A percentile compares a stretch with the other conserved stretches of the same genome.
Conservation (phyloP, 225 moss, liverwort and hornwort species). For the Anthoceros angustus region DNA sequence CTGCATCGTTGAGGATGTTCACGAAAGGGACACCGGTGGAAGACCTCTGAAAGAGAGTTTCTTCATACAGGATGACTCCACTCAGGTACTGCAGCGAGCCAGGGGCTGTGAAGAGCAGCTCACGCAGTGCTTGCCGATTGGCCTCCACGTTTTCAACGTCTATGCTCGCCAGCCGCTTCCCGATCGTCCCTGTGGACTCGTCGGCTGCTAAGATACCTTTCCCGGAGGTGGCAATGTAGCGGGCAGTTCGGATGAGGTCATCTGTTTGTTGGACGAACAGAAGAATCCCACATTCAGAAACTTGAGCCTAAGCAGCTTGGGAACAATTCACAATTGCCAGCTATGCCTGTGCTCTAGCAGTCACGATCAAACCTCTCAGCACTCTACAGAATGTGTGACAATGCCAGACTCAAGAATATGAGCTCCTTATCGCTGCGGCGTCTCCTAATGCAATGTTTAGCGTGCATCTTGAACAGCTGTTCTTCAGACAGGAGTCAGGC, state of each 20-base stretch:
- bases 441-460: no score
- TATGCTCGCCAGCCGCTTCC: neutral
- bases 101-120: conserved; percentile 1
- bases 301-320: neutral
- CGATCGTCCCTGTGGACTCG: conserved; percentile 2
- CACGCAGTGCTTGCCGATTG: neutral
- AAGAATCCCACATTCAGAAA: neutral
- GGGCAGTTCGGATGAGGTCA: neutral
- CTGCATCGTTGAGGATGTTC: conserved; percentile 2
- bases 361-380: no score
- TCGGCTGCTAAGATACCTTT: neutral
- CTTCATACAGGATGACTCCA: neutral
- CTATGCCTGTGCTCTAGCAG: neutral
- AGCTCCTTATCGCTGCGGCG: no score
- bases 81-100: neutral
- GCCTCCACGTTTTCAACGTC: neutral
- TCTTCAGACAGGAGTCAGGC: neutral
- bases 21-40: neutral
- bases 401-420: no score
- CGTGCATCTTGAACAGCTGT: neutral
- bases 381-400: no score
- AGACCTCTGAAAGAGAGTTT: neutral
- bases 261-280: neutral
- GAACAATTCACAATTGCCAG: neutral
- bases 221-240: neutral